phyloP scores from a whole-genome alignment of 306 rosid species.

The Boehmeria nivea region DNA sequence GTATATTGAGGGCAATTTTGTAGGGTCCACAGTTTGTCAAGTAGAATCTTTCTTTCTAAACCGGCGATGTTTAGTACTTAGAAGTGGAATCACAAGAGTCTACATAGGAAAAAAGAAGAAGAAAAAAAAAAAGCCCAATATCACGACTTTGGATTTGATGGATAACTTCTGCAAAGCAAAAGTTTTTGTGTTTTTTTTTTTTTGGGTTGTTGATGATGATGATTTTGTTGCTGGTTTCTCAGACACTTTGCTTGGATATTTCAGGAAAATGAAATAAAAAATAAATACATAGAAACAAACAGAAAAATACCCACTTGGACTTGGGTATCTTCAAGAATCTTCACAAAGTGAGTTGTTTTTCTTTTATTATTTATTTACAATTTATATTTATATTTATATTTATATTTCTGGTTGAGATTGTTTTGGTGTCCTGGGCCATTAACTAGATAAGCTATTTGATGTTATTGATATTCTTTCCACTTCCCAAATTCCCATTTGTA shows the following conservation, averaged over 20 bases:
- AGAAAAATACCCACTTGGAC: constrained; percentile 11
- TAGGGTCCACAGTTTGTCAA: no score
- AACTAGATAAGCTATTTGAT: constrained; percentile 10
- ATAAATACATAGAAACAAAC: not conserved
- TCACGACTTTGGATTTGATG: no score
- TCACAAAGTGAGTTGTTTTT: constrained; percentile 19
- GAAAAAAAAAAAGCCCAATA: not conserved
- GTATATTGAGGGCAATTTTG: no score
- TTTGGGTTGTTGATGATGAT: not conserved
- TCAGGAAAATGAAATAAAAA: not conserved
- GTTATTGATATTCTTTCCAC: not conserved
- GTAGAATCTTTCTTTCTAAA: not conserved
- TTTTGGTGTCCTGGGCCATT: constrained; percentile 16
- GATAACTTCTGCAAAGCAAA: no score
- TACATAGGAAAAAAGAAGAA: no score
- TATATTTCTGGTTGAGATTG: constrained; percentile 10
- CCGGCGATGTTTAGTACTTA: not conserved
- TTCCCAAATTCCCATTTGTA: not conserved
- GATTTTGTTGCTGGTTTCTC: constrained; percentile 28
- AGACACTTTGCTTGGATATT: constrained; percentile 13
- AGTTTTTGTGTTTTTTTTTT: no score
- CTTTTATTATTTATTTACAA: not conserved
- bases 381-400: no score
- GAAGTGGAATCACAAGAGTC: not conserved
- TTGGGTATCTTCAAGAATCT: constrained; percentile 57